Percentiles rank a stretch among this genome's conserved stretches.
Evolutionary conservation across 768 basidiomycete genomes (phyloP).

Genomic region (Tricholomella constricta): DNA sequence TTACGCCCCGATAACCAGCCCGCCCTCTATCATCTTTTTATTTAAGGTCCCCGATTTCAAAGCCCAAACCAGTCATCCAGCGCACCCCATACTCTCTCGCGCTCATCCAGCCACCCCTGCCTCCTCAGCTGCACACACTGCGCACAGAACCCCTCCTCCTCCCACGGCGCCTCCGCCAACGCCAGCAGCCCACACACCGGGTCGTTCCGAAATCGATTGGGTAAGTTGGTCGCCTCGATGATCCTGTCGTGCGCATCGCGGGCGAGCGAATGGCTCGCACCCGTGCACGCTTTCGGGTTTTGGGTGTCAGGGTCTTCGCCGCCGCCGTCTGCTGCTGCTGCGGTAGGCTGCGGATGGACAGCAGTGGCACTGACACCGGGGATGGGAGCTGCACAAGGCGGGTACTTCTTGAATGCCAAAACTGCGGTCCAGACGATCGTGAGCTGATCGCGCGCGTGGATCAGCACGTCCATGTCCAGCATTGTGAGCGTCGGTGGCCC

Average conservation of each 20-base stretch:
- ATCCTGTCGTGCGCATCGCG: slow-evolving; percentile 15
- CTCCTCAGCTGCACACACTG: slow-evolving; percentile 31
- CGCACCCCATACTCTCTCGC: slow-evolving; percentile 31
- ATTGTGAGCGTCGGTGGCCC: background rate
- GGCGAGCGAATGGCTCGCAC: background rate
- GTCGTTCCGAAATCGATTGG: slow-evolving; percentile 32
- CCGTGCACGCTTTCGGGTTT: slow-evolving; percentile 2
- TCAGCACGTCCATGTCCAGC: slow-evolving; percentile 12
- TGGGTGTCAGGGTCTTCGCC: background rate
- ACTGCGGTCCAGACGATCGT: slow-evolving; percentile 19
- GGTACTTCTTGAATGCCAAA: slow-evolving; percentile 10
- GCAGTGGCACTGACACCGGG: background rate
- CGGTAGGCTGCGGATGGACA: no score
- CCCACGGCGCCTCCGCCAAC: slow-evolving; percentile 28
- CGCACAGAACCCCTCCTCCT: slow-evolving; percentile 33
- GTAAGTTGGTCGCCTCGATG: slow-evolving; percentile 24
- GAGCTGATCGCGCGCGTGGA: slow-evolving; percentile 22
- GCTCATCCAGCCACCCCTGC: slow-evolving; percentile 28
- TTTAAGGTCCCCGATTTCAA: background rate
- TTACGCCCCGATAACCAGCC: no score
- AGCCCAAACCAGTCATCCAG: slow-evolving; percentile 1
- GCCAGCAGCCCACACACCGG: slow-evolving; percentile 36
- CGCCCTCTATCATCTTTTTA: no score
- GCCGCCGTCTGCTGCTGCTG: background rate
- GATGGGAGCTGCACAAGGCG: background rate